These are phyloP conservation scores for Hypocreales sp. DNA, from an alignment of 2,329 filamentous ascomycete species.

Conservation along the genomic window DNA sequence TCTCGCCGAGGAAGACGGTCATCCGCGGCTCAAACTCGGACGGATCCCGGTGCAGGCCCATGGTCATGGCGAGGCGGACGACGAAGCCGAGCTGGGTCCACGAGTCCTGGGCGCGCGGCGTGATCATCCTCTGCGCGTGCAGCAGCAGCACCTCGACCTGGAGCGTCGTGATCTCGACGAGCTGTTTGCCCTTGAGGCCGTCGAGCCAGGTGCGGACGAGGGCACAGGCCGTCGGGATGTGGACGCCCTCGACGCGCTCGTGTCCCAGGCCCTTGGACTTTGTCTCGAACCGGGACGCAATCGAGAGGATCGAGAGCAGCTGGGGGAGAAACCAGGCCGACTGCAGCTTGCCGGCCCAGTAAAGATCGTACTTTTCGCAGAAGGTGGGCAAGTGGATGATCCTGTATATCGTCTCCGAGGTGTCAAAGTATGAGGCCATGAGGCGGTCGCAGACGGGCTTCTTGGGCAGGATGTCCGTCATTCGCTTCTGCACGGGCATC, in stretches of 20 bases:
- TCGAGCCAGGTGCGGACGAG: conserved; percentile 39
- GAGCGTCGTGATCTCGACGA: conserved; percentile 35
- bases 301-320: conserved; percentile 34
- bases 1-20: conserved; percentile 34
- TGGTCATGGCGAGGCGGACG: conserved; percentile 41
- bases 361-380: conserved; percentile 31
- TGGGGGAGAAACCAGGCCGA: conserved; percentile 37
- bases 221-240: conserved; percentile 40
- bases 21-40: conserved; percentile 35
- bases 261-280: conserved; percentile 32
- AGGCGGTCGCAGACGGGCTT: conserved; percentile 35
- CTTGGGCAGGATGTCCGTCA: conserved; percentile 38
- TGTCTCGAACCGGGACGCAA: conserved; percentile 36
- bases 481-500: conserved; percentile 39
- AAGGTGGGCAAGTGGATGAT: conserved; percentile 37
- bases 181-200: conserved; percentile 32
- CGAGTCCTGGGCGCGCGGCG: conserved; percentile 30
- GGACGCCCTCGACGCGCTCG: conserved; percentile 36
- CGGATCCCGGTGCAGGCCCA: conserved; percentile 42
- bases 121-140: conserved; percentile 36
- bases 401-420: conserved; percentile 36
- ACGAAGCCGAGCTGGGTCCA: conserved; percentile 41
- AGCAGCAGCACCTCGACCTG: conserved; percentile 38
- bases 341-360: conserved; percentile 32
- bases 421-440: conserved; percentile 30